Evolutionary conservation across 768 basidiomycete species (phyloP).

Genomic region (Glaciozyma antarctica): DNA sequence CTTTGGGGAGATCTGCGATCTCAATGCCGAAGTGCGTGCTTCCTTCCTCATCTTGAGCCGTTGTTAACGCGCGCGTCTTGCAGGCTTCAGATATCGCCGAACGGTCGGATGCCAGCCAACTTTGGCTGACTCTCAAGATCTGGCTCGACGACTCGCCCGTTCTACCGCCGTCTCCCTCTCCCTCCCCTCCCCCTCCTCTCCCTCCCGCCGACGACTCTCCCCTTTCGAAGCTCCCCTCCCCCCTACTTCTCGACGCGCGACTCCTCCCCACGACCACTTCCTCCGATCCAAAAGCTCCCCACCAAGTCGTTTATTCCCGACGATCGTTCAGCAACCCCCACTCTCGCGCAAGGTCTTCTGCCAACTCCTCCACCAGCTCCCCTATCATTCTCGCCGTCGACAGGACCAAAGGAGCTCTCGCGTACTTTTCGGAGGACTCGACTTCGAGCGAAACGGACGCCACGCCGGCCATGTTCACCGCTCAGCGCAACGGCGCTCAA

Average conservation of each 20-base stretch:
- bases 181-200: background rate
- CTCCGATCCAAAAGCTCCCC: constrained; percentile 2
- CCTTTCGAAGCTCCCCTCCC: background rate
- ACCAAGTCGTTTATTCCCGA: background rate
- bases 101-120: constrained; percentile 21
- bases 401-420: constrained; percentile 1
- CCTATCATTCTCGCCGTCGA: constrained; percentile 6
- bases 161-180: constrained; percentile 1
- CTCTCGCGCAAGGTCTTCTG: background rate
- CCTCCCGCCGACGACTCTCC: background rate
- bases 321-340: constrained; percentile 1
- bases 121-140: constrained; percentile 21
- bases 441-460: constrained; percentile 17
- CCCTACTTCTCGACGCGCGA: background rate
- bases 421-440: constrained; percentile 25
- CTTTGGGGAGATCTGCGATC: constrained; percentile 19
- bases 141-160: constrained; percentile 21
- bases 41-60: background rate
- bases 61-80: too few species aligned
- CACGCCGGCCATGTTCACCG: background rate
- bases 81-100: constrained; percentile 9
- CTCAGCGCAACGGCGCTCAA: constrained; percentile 8
- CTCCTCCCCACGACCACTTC: background rate
- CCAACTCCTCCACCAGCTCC: background rate
- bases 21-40: constrained; percentile 14